Evolutionary conservation across 2,329 filamentous ascomycete species (phyloP).

Genomic region (Lachnum nothofagi): DNA sequence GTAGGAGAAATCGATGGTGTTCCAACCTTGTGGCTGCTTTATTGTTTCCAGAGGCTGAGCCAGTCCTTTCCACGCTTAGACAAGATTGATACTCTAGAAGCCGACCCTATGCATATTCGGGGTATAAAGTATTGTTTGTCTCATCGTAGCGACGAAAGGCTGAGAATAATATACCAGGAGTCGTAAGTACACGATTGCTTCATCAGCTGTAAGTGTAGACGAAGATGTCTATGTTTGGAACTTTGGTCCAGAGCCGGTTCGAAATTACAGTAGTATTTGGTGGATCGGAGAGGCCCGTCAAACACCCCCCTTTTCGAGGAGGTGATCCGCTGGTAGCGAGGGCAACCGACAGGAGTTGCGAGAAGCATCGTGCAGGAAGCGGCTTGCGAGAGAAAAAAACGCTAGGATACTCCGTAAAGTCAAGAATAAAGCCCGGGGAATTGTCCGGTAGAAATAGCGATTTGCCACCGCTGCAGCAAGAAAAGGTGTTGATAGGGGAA

Average conservation of each 20-base stretch:
- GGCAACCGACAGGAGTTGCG: neutral
- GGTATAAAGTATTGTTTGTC: too few relatives aligned
- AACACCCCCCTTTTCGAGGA: neutral
- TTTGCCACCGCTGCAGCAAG: neutral
- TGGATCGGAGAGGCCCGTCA: neutral
- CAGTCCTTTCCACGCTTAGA: too few relatives aligned
- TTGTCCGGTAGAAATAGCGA: neutral
- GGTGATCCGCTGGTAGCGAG: neutral
- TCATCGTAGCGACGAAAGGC: too few relatives aligned
- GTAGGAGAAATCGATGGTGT: neutral
- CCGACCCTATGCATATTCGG: too few relatives aligned
- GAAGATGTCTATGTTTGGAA: neutral
- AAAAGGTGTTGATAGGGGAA: neutral
- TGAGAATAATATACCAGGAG: too few relatives aligned
- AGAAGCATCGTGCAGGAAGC: neutral
- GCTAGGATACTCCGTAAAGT: too few relatives aligned
- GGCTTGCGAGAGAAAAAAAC: neutral
- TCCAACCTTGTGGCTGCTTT: neutral
- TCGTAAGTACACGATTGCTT: too few relatives aligned
- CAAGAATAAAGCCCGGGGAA: neutral
- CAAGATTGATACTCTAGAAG: too few relatives aligned
- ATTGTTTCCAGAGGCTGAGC: too few relatives aligned
- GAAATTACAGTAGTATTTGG: conserved; percentile 16
- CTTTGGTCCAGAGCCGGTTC: conserved; percentile 4
- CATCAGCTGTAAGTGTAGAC: neutral